Evolutionary conservation across 306 rosid genomes (phyloP), one percentile per base, ranked within the genome.

Genomic region (Bauhinia variegata): DNA sequence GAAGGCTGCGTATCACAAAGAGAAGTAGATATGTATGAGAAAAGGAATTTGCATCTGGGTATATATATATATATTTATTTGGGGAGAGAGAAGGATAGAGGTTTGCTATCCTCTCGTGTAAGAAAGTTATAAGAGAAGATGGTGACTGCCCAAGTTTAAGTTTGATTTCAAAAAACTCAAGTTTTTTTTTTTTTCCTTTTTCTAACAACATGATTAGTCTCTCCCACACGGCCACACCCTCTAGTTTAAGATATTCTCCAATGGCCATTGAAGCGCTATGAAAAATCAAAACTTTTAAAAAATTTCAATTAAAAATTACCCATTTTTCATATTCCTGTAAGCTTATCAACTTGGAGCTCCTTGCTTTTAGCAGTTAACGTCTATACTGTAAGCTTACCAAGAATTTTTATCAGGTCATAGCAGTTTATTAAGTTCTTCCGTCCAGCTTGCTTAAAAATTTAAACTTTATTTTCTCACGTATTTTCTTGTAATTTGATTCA

Each of bases 1-100:
- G 78, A 82, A 79, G 80, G 81, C 78, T 76, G 82, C 67, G 79
- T 59, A 70, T 81, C 71, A 77, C 77, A 81, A 60, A 63, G 60
- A 65, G 28, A 12, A 49, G 51, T 44, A 77, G 80, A 75, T 80
- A 74, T 81, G 84, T 75, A 60, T 62, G 80, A 55, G 70, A 59
- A 78, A 74, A 63, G 61, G 73, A 76, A 78, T 72, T 82, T 59
- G 80, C 74, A 68, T 68, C 83, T 56, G 72, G 65, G 62, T 53
- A 48, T 75, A 55, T 23, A 67, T 15, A 17, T 16, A 8, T 37
- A 6, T 8, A 30, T 32, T 13, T 55, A 37, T 78, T 59, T 55
- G 30, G 49, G 68, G 60, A 79, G 70, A 62, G 77, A 74, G 67
- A 56, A 61, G 54, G 68, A 66, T 30, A 81, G 54, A 67, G 68